These are phyloP conservation scores for Mucor ambiguus DNA, from an alignment of 371 early-diverging fungal species.

Conservation along the genomic window DNA sequence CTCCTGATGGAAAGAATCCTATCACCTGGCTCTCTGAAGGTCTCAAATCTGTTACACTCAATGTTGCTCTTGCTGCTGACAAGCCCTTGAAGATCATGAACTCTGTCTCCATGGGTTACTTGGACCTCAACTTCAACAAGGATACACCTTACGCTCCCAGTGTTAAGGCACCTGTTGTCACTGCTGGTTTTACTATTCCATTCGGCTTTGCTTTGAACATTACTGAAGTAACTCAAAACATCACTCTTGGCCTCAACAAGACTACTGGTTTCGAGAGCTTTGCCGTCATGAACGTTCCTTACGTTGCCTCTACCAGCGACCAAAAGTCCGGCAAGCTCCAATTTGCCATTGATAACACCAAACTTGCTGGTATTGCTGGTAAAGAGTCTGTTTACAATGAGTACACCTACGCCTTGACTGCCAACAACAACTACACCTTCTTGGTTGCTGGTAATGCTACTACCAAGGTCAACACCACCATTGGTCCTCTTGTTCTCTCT, in stretches of 20 bases:
- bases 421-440: constrained; percentile 46
- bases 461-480: constrained; percentile 58
- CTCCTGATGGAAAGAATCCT: constrained; percentile 60
- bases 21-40: constrained; percentile 63
- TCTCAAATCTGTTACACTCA: constrained; percentile 55
- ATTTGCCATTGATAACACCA: constrained; percentile 49
- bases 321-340: constrained; percentile 48
- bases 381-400: constrained; percentile 47
- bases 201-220: constrained; percentile 61
- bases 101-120: constrained; percentile 53
- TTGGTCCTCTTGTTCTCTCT: constrained; percentile 58
- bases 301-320: constrained; percentile 47
- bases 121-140: constrained; percentile 54
- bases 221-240: constrained; percentile 56
- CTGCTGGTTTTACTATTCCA: constrained; percentile 57
- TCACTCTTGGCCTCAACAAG: constrained; percentile 44
- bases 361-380: constrained; percentile 43
- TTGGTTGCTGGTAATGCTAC: constrained; percentile 52
- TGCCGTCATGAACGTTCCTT: constrained; percentile 49
- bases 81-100: constrained; percentile 55
- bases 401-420: constrained; percentile 54
- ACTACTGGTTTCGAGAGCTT: constrained; percentile 29
- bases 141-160: constrained; percentile 54
- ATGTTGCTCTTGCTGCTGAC: constrained; percentile 50
- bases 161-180: constrained; percentile 50